Conservation (phyloP, 176 grass and related monocot genomes). For the Triticum urartu region DNA sequence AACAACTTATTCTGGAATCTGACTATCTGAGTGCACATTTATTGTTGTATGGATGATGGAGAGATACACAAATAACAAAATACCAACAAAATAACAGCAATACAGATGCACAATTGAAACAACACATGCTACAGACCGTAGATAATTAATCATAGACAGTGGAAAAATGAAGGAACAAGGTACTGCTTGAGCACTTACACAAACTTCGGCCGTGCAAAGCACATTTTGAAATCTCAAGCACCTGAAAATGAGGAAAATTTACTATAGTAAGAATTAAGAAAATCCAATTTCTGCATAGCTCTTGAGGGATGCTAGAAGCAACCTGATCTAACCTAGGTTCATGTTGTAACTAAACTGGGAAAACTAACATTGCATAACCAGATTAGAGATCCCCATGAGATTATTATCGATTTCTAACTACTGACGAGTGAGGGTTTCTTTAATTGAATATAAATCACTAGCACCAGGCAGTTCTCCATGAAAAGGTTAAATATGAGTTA, state of each 20-base stretch:
- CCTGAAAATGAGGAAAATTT: slow-evolving; percentile 26
- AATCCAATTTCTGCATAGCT: not conserved
- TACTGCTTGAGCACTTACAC: slow-evolving; percentile 48
- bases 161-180: not conserved
- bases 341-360: not conserved
- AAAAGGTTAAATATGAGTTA: not conserved
- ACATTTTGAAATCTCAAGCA: slow-evolving; percentile 61
- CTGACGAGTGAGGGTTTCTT: not conserved
- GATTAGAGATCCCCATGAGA: not conserved
- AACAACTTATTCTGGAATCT: not conserved
- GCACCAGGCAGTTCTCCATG: not conserved
- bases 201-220: slow-evolving; percentile 57
- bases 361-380: not conserved
- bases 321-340: not conserved
- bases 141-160: slow-evolving; percentile 9
- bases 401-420: not conserved
- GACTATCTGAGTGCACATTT: not conserved
- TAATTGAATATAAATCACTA: not conserved
- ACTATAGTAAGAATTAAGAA: not conserved
- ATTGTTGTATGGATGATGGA: not conserved
- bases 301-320: not conserved
- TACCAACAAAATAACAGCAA: slow-evolving; percentile 1
- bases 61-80: not conserved
- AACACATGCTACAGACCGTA: not conserved
- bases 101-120: not conserved